phyloP scores from a whole-genome alignment of 73 alveolate species.

The Halteria grandinella region DNA sequence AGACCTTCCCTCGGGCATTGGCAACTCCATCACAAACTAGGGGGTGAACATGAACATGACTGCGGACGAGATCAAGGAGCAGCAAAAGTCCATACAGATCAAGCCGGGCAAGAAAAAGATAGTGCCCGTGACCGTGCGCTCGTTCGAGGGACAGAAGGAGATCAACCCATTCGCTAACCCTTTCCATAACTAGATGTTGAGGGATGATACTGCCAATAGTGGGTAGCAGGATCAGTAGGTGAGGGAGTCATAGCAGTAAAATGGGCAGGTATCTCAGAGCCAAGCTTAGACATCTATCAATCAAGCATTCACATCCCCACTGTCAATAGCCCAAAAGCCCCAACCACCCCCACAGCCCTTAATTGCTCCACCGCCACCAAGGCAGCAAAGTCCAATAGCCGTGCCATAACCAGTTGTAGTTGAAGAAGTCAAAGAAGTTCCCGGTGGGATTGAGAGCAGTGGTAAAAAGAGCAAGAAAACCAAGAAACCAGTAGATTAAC shows the following conservation, averaged over 20 bases:
- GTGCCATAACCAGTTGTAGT: no score
- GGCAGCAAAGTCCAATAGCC: no score
- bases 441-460: no score
- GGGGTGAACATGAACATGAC: slow-evolving; percentile 9
- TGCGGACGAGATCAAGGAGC: background rate
- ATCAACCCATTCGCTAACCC: slow-evolving; percentile 42
- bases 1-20: background rate
- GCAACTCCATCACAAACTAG: background rate
- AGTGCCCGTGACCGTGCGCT: slow-evolving; percentile 9
- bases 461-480: no score
- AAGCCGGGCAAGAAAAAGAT: slow-evolving; percentile 34
- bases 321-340: no score
- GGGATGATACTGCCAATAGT: slow-evolving; percentile 11
- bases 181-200: slow-evolving; percentile 16
- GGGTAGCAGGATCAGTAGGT: background rate
- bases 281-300: background rate
- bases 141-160: slow-evolving; percentile 10
- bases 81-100: background rate
- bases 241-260: background rate
- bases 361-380: no score
- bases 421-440: no score
- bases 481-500: no score
- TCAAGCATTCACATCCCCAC: no score
- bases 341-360: no score
- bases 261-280: background rate